Evolutionary conservation across 192 early-diverging fungal genomes (phyloP), one percentile per base, ranked within the genome.

Genomic region (Backusella macrospora): DNA sequence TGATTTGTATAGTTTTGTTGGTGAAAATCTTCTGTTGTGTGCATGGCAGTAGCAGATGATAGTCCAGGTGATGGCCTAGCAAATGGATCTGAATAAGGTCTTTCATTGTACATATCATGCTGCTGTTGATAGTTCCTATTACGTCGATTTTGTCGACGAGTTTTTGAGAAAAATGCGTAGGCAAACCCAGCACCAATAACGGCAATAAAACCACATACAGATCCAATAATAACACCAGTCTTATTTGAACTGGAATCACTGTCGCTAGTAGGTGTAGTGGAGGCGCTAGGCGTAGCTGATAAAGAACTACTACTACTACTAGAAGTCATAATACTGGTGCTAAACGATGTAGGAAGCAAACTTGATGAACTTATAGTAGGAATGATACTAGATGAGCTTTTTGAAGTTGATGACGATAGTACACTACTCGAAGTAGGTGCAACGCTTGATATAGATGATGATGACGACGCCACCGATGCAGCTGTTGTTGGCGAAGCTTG

Each of bases 121-220:
- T 38, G 38, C 8, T 34, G 39, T 46, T 46, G 59, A 73, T 71
- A 81, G 10, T 78, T 38, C 40, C 70, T 48, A 21, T 73, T 74
- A 39, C 71, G 67, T 39, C 70, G 70, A 42, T 78, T 78, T 45
- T 76, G 72, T 59, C 76, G 55, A 46, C 80, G 70, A 13, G 76
- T 72, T 64, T 81, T 81, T 37, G 76, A 77, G 9, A 81, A 72
- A 67, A 81, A 81, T 26, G 80, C 80, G 49, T 81, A 81, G 21
- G 73, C 76, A 68, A 81, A 78, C 40, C 80, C 80, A 65, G 73
- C 73, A 39, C 59, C 73, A 52, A 81, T 73, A 44, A 81, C 70
- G 9, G 76, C 76, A 23, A 75, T 69, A 64, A 81, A 78, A 29
- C 65, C 80, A 78, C 76, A 77, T 1, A 78, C 73, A 49, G 80